Base-by-base conservation (phyloP, 177 flowering plant species). In the Vitis hybrid region DNA sequence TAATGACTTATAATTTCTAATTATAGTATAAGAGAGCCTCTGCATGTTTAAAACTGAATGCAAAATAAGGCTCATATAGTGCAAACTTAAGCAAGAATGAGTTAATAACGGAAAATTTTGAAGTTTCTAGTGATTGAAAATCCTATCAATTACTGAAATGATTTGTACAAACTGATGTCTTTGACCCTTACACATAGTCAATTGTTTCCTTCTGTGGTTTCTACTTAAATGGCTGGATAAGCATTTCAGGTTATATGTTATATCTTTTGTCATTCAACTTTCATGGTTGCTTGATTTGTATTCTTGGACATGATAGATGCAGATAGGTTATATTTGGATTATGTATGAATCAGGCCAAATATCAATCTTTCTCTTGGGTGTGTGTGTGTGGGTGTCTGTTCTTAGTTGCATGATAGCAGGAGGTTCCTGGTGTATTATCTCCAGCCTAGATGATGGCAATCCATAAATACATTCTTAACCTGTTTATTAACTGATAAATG, bases 401-500 rank as follows among this genome's bases (percentile, higher is more conserved):
- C 12, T 10, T 14, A 65, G 64, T 33, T 72, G 55, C 56, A 64
- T 51, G 57, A 52, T 31, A 15, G 64, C 10, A 19, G 57, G 18
- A 29, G 18, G 64, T 56, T 58, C 64, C n/a, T 5, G 10, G 51
- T 13, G 33, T 51, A 63, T 53, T 49, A 26, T 51, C 55, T 58
- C 29, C 22, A 18, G 8, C 53, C n/a, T 67, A 57, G 11, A 29
- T 64, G 16, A 57, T 16, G 50, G 11, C 16, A 62, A 39, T 62
- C 33, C 61, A 6, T 57, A 14, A 55, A 22, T 64, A 15, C 65
- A 72, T 64, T 65, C 51, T 64, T 61, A 60, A 60, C 73, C 52
- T 62, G 68, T 71, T 71, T 60, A 12, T 39, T 48, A 56, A 22
- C 65, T 65, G 67, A 65, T 72, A 70, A 12, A 39, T 65, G 55